A percentile compares a stretch with the other conserved stretches of the same genome.
These are phyloP conservation scores for Bretschneidera sinensis DNA, from an alignment of 345 rosid species.

Conservation along the genomic window DNA sequence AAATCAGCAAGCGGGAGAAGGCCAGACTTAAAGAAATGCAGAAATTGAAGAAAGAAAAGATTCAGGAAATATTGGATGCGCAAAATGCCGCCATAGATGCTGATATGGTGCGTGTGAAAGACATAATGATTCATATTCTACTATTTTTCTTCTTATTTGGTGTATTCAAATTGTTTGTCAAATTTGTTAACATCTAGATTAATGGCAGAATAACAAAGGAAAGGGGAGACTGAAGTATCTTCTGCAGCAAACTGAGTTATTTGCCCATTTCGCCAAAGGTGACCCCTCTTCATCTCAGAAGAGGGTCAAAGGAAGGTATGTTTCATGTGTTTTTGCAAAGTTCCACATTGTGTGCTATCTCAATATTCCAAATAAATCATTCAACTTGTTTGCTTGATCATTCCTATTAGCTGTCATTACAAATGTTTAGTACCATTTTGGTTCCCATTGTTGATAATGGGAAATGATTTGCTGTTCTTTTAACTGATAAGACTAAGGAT, in stretches of 20 bases:
- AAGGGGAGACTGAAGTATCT: conserved; percentile 90
- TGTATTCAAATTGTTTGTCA: background rate
- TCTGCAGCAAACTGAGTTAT: conserved; percentile 93
- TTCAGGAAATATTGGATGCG: conserved; percentile 84
- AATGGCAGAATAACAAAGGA: conserved; percentile 71
- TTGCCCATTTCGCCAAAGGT: conserved; percentile 95
- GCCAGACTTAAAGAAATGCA: conserved; percentile 86
- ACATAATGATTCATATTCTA: background rate
- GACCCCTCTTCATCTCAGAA: conserved; percentile 68
- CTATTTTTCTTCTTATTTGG: background rate
- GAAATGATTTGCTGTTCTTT: no score
- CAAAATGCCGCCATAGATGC: conserved; percentile 96
- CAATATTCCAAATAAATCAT: background rate
- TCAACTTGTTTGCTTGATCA: background rate
- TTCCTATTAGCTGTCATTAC: no score
- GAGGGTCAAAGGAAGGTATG: conserved; percentile 83
- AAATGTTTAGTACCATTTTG: no score
- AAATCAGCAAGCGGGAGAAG: conserved; percentile 80
- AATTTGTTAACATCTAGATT: conserved; percentile 11
- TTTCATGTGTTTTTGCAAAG: background rate
- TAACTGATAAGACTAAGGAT: no score
- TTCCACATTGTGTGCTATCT: no score
- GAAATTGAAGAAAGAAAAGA: conserved; percentile 78
- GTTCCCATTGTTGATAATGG: no score
- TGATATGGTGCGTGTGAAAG: conserved; percentile 63